These are phyloP conservation scores for Alisma plantagoaquatica DNA, from an alignment of 106 monocot genomes.

Conservation along the genomic window DNA sequence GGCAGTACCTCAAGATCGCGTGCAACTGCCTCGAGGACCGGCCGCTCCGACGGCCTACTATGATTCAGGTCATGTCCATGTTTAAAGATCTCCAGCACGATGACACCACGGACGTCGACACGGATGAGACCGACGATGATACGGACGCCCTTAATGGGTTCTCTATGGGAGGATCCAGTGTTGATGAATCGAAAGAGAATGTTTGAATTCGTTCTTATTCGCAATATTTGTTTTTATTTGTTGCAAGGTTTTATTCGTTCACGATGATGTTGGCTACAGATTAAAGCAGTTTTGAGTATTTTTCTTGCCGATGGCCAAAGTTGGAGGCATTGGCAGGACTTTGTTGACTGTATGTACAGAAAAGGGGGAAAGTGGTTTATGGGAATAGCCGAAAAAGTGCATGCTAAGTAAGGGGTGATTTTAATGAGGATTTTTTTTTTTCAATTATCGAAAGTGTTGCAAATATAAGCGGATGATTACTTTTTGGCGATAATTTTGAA, in stretches of 20 bases:
- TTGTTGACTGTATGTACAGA: too few species aligned
- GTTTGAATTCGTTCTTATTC: neutral
- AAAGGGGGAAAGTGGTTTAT: too few species aligned
- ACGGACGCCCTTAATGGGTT: neutral
- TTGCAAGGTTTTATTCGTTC: neutral
- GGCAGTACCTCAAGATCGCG: conserved; percentile 50
- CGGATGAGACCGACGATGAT: neutral
- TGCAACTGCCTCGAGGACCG: conserved; percentile 66
- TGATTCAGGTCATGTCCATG: conserved; percentile 79
- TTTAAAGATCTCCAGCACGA: conserved; percentile 23
- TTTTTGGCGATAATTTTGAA: too few species aligned
- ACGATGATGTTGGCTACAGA: neutral
- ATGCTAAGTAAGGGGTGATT: too few species aligned
- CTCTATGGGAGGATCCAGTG: neutral
- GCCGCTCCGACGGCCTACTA: conserved; percentile 50
- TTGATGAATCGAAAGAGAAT: neutral
- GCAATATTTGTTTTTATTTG: neutral
- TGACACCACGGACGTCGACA: neutral
- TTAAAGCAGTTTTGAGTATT: too few species aligned
- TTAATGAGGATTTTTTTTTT: too few species aligned
- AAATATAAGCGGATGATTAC: too few species aligned
- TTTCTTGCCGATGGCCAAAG: too few species aligned
- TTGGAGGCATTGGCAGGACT: too few species aligned
- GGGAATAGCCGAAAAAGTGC: too few species aligned
- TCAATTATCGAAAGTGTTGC: too few species aligned